A percentile compares a stretch with the other conserved stretches of the same genome.
phyloP scores from a whole-genome alignment of 257 asterid species.

The Paulownia fortunei region DNA sequence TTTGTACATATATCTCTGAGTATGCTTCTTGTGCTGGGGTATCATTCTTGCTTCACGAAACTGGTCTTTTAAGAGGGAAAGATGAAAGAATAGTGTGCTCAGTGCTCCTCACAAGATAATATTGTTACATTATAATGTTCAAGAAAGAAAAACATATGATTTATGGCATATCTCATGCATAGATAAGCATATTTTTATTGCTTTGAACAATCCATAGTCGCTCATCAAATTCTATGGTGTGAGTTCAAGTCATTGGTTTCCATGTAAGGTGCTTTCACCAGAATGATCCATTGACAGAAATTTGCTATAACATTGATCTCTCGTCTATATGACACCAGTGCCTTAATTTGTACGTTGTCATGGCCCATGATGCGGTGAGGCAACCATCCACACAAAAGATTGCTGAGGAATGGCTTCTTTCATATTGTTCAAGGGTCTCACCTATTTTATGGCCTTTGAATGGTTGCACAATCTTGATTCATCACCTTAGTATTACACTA shows the following conservation, averaged over 20 bases:
- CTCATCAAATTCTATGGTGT: neutral
- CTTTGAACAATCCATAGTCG: neutral
- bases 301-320: neutral
- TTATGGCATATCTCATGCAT: neutral
- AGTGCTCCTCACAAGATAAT: neutral
- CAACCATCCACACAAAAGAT: neutral
- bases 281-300: constrained; percentile 1
- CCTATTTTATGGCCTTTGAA: neutral
- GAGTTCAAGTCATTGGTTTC: neutral
- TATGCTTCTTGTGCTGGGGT: neutral
- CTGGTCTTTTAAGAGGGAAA: neutral
- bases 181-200: neutral
- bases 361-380: neutral
- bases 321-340: neutral
- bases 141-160: neutral
- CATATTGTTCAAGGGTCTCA: neutral
- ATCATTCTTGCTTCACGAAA: neutral
- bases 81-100: neutral
- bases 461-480: neutral
- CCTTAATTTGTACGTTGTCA: neutral
- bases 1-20: neutral
- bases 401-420: neutral
- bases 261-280: neutral
- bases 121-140: constrained; percentile 12
- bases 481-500: neutral